Base-by-base conservation (phyloP, 1,139 yeast species). In the Suhomyces yuchorum region DNA sequence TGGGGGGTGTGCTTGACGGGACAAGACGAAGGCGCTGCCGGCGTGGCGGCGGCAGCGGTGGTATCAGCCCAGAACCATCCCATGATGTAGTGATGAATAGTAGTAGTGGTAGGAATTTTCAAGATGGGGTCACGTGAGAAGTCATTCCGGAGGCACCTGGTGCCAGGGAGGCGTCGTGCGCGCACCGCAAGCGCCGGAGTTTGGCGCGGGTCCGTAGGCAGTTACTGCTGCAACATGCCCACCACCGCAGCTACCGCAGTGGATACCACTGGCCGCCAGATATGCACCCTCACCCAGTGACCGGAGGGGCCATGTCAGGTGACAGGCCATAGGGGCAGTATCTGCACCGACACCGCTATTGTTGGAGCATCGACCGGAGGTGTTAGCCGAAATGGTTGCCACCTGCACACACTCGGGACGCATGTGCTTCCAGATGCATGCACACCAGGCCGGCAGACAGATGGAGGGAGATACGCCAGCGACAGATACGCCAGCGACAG, bases 1-100 rank as follows among this genome's bases (percentile, higher is more conserved):
- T 44, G n/a, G 43, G 35, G 35, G 30, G n/a, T 38, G 38, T 32
- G 52, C 36, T 47, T 37, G 37, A 54, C 48, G 48, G 56, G 46
- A n/a, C 57, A 42, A 18, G 41, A 26, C 7, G 32, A 15, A n/a
- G 32, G 14, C 37, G 40, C n/a, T 8, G 42, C 33, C 12, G 30
- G 37, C 15, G 44, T 40, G 15, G 52, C 20, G 19, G 51, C 40
- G 26, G 46, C 17, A 9, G 40, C 22, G 19, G 47, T 8, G 26
- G 45, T 12, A 44, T 76, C 81, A 43, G 89, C 85, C 93, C 93
- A 87, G 66, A 87, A 86, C 90, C 91, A 85, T 57, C 96, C 96
- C 96, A 88, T 87, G 9, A 56, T 40, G 40, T 4, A 12, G 37
- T 20, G 37, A 30, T 6, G 26, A 20, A 14, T n/a, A 35, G 38